phyloP scores from a whole-genome alignment of 352 stramenopile genomes.

The Pythium insidiosum region DNA sequence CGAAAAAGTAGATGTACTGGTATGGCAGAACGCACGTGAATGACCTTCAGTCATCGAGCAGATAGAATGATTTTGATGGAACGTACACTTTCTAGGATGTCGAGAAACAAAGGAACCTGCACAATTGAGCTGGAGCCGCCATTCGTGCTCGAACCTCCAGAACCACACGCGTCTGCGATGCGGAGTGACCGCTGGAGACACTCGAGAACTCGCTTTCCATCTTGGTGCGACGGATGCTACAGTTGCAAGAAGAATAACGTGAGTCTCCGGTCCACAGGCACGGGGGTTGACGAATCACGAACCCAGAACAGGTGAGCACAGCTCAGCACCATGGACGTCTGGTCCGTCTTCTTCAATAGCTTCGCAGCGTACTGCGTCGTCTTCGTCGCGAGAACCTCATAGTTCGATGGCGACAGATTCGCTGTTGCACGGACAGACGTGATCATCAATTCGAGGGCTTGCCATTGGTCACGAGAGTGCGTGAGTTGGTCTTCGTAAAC shows the following conservation, averaged over 20 bases:
- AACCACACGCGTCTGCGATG: constrained; percentile 89
- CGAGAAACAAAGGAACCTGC: constrained; percentile 94
- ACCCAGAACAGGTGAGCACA: constrained; percentile 96
- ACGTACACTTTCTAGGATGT: constrained; percentile 90
- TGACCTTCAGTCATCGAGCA: constrained; percentile 4
- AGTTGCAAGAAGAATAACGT: constrained; percentile 11
- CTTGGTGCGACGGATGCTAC: constrained; percentile 70
- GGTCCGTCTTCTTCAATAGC: constrained; percentile 95
- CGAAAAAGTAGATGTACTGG: constrained; percentile 94
- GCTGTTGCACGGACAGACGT: constrained; percentile 73
- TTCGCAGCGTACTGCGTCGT: constrained; percentile 94
- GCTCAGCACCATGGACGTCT: constrained; percentile 92
- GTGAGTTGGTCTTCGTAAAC: constrained; percentile 96
- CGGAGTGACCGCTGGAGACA: constrained; percentile 96
- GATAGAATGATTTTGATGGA: not conserved
- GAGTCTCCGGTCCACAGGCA: not conserved
- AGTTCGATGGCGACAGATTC: constrained; percentile 84
- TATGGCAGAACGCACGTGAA: not conserved
- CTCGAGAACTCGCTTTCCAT: constrained; percentile 93
- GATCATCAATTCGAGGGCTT: constrained; percentile 88
- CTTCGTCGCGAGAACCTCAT: constrained; percentile 96
- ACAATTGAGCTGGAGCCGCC: constrained; percentile 40
- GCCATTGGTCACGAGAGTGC: constrained; percentile 86
- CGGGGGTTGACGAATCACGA: constrained; percentile 9
- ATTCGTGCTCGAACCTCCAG: constrained; percentile 6